phyloP scores from a whole-genome alignment of 2,329 filamentous ascomycete genomes.

The Lizonia empirigonia region DNA sequence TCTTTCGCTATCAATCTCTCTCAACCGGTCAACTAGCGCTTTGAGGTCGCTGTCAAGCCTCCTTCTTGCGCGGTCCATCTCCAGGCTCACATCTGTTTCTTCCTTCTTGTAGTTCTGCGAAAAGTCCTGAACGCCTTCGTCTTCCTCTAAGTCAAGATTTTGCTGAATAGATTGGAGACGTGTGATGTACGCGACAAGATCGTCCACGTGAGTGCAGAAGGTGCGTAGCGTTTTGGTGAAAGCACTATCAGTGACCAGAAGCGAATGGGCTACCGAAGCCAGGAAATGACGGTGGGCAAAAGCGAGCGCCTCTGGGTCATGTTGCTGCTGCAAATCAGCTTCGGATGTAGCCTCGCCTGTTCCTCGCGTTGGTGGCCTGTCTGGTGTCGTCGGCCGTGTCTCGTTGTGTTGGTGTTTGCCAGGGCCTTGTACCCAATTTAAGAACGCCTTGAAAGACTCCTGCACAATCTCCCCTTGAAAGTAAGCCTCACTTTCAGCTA shows the following conservation, averaged over 20 bases:
- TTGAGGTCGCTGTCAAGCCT: conserved; percentile 71
- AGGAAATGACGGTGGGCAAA: conserved; percentile 81
- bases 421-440: conserved; percentile 67
- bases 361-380: conserved; percentile 5
- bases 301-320: conserved; percentile 85
- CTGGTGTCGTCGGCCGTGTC: conserved; percentile 11
- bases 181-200: conserved; percentile 75
- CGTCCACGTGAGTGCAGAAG: conserved; percentile 77
- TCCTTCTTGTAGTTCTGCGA: conserved; percentile 64
- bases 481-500: conserved; percentile 85
- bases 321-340: conserved; percentile 47
- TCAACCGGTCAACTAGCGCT: conserved; percentile 60
- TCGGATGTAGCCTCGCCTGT: conserved; percentile 11
- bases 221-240: conserved; percentile 71
- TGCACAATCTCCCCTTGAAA: conserved; percentile 88
- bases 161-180: conserved; percentile 78
- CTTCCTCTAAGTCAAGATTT: conserved; percentile 78
- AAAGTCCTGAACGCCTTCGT: conserved; percentile 75
- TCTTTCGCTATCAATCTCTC: conserved; percentile 64
- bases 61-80: conserved; percentile 67
- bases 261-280: conserved; percentile 65
- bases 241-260: conserved; percentile 67
- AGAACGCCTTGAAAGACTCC: conserved; percentile 79
- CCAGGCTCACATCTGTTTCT: conserved; percentile 68
- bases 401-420: conserved; percentile 9